Evolutionary conservation across 768 basidiomycete genomes (phyloP), one percentile per base, ranked within the genome.

Genomic region (Amanita brunnescens): DNA sequence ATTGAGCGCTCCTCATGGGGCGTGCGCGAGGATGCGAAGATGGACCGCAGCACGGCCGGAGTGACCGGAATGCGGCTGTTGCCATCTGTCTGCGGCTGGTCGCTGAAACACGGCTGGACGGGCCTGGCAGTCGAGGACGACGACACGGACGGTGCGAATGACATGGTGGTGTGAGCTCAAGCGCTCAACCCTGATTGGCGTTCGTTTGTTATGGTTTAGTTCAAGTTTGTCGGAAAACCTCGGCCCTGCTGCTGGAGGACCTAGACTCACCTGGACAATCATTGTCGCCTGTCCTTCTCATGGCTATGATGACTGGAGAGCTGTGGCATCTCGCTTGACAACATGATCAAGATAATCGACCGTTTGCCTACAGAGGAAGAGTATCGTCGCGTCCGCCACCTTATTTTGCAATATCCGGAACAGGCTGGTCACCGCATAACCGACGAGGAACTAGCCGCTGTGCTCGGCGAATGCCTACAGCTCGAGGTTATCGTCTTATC

Each of bases 11-110:
- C 89, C 62, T 92, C 89, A 50, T 84, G 70, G 2, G 85, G 79
- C 0, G 86, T 84, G 12, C 89, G 79, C 18, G 89, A 91, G 10
- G 88, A 91, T 23, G 90, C 80, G 64, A 92, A 92, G 58, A 92
- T 92, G 46, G 86, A 83, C 35, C 89, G 76, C 53, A 92, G 64
- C 1, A 87, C 83, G 8, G 85, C 84, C 8, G 89, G 89, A 0
- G 89, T 91, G 16, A 91, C 86, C 50, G 89, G 88, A 46, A 91
- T 85, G 21, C 85, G 78, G 52, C 78, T 80, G 16, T 76, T 69
- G 14, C 71, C 60, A 54, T 78, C 73, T 18, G 71, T 60, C 10
- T 76, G 70, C 13, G 68, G 74, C 38, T 64, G 75, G 18, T 64
- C 70, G 9, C 56, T 60, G 53, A 63, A 60, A 45, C 51, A 58